Evolutionary conservation across 768 basidiomycete species (phyloP), one percentile per base, ranked within the genome.

Genomic region (Termitomyces sp.): DNA sequence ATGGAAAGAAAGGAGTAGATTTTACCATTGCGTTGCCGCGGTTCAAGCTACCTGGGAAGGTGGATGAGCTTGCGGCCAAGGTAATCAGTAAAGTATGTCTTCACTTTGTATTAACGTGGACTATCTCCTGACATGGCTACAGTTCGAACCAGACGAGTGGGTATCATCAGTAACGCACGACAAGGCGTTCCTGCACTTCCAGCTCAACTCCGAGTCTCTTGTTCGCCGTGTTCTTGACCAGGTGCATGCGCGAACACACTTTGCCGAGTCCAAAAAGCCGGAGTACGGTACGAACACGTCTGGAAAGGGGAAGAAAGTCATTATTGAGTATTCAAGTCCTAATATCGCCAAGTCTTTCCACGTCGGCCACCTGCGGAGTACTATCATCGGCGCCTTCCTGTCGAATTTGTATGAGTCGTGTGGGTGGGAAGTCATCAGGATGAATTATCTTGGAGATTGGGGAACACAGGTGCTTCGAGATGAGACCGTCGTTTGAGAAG

Each of bases 311-410:
- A 94, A 97, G 74, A 91, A 83, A 49, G 73, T 90, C 59, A 69
- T 96, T 62, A 80, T 96, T 65, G 96, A 98, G 71, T 98, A 91
- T 72, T 97, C 94, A 1, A 92, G 91, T 2, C 95, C 95, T 16
- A 98, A 99, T 67, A 98, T 98, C 63, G 96, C 96, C 19, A 99
- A 99, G 69, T 88, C 89, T 5, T 98, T 98, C 83, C 96, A 99
- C 64, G 94, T 97, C 52, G 97, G 96, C 14, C 96, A 98, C 72
- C 74, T 98, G 58, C 83, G 96, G 39, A 94, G 92, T 53, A 99
- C 96, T n/a, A 99, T 99, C 70, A 96, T 98, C 67, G 96, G 96
- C n/a, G 88, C 91, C 0, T 97, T 97, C 76, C 72, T 98, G 57
- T 77, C 83, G 10, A 98, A 98, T 72, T 64, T 98, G 41, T 96